These are phyloP conservation scores for Microsporum canis DNA, from an alignment of 2,329 filamentous ascomycete genomes.

Conservation along the genomic window DNA sequence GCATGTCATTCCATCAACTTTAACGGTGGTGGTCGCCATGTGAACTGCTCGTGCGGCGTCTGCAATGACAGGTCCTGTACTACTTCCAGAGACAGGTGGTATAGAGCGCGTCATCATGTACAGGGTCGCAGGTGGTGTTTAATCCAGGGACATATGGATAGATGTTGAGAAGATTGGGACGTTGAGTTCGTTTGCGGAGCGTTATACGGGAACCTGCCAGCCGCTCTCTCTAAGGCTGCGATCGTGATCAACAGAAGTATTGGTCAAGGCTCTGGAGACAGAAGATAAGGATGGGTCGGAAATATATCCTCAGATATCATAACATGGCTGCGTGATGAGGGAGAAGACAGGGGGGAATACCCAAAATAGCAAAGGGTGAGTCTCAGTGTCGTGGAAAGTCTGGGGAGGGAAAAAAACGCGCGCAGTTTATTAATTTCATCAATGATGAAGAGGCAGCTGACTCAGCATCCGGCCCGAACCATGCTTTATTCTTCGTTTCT, in stretches of 20 bases:
- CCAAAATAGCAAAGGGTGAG: background rate
- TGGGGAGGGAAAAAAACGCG: background rate
- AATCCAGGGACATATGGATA: background rate
- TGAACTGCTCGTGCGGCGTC: slow-evolving; percentile 28
- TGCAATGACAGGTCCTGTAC: background rate
- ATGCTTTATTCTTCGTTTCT: slow-evolving; percentile 10
- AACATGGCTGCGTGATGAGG: background rate
- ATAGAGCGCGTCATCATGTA: background rate
- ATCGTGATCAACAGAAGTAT: background rate
- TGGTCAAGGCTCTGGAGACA: background rate
- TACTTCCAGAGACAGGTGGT: background rate
- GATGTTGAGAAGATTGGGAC: background rate
- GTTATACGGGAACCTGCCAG: background rate
- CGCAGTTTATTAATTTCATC: background rate
- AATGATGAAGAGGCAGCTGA: background rate
- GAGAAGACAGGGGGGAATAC: background rate
- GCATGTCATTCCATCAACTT: slow-evolving; percentile 77
- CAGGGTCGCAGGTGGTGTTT: background rate
- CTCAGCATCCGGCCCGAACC: slow-evolving; percentile 14
- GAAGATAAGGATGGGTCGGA: background rate
- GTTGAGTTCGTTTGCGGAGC: background rate
- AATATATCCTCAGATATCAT: background rate
- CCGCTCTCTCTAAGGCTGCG: background rate
- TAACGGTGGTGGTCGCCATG: slow-evolving; percentile 83
- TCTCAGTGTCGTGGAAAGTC: background rate